Evolutionary conservation across 208 protist genomes (phyloP).

Genomic region (Acanthamoeba polyphaga): DNA sequence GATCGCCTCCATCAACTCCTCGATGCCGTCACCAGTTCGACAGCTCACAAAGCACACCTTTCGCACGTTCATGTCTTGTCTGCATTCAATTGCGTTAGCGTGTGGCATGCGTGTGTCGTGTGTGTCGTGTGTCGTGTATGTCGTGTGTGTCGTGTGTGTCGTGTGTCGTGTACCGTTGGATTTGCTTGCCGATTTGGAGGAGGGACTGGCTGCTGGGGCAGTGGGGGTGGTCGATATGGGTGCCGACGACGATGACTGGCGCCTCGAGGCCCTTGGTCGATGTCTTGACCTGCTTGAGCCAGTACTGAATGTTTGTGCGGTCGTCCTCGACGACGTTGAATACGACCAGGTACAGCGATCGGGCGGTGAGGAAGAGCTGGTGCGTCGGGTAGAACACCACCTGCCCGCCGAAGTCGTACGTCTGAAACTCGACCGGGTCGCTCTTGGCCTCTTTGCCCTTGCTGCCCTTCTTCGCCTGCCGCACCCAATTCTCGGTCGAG

Average conservation of each 20-base stretch:
- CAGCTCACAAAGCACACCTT: slow-evolving; percentile 58
- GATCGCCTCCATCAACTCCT: slow-evolving; percentile 51
- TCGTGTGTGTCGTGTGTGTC: no score
- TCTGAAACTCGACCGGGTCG: slow-evolving; percentile 42
- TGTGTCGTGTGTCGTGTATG: no score
- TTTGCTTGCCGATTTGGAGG: slow-evolving; percentile 7
- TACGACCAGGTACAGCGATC: slow-evolving; percentile 70
- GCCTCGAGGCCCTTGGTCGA: slow-evolving; percentile 63
- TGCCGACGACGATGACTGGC: slow-evolving; percentile 45
- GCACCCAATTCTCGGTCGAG: background rate
- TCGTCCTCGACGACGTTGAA: slow-evolving; percentile 80
- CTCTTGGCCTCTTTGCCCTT: slow-evolving; percentile 1
- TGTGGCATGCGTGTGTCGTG: background rate
- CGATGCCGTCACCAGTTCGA: slow-evolving; percentile 32
- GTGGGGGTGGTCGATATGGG: slow-evolving; percentile 41
- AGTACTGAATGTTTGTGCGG: slow-evolving; percentile 76
- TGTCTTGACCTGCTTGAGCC: slow-evolving; percentile 77
- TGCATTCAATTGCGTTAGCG: background rate
- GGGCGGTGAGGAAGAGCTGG: slow-evolving; percentile 70
- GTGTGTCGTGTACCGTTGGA: background rate
- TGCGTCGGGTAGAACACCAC: slow-evolving; percentile 71
- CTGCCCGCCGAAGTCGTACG: slow-evolving; percentile 73
- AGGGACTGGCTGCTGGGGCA: slow-evolving; percentile 5
- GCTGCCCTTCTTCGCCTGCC: background rate
- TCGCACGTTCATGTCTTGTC: slow-evolving; percentile 46